Evolutionary conservation across 306 rosid species (phyloP).

Genomic region (Dryas drummondii): DNA sequence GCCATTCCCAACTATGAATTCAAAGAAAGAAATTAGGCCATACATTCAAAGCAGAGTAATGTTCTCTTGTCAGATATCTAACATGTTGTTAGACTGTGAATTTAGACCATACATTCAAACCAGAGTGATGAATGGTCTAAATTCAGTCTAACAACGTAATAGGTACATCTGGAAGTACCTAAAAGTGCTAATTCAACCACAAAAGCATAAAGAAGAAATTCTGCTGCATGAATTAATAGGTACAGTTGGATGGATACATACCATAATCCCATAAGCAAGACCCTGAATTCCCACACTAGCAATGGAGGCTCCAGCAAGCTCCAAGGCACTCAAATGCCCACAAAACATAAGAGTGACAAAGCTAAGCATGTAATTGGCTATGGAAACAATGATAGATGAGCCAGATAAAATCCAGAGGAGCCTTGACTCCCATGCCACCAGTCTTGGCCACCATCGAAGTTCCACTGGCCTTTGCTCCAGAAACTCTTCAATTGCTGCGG

Average conservation of each 20-base stretch:
- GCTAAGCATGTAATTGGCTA: slow-evolving; percentile 46
- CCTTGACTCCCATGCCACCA: slow-evolving; percentile 69
- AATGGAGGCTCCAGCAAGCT: slow-evolving; percentile 73
- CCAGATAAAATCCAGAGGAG: slow-evolving; percentile 62
- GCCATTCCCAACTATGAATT: slow-evolving; percentile 66
- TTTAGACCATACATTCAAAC: no score
- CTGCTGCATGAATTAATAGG: background rate
- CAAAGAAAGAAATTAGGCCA: background rate
- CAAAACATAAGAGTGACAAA: slow-evolving; percentile 59
- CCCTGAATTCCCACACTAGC: slow-evolving; percentile 77
- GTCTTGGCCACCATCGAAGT: slow-evolving; percentile 43
- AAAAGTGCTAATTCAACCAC: no score
- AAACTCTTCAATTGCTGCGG: slow-evolving; percentile 37
- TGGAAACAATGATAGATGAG: slow-evolving; percentile 40
- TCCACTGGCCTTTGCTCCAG: slow-evolving; percentile 31
- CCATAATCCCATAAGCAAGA: slow-evolving; percentile 81
- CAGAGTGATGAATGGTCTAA: no score
- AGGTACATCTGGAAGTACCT: no score
- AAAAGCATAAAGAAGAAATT: background rate
- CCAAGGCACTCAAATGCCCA: slow-evolving; percentile 63
- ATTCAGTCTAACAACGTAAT: no score
- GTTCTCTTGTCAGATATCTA: no score
- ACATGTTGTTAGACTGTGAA: no score
- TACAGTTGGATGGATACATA: slow-evolving; percentile 14
- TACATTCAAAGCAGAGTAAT: no score